Evolutionary conservation across 2,329 filamentous ascomycete genomes (phyloP), one percentile per base, ranked within the genome.

Genomic region (Paraconiothyrium brasiliense): DNA sequence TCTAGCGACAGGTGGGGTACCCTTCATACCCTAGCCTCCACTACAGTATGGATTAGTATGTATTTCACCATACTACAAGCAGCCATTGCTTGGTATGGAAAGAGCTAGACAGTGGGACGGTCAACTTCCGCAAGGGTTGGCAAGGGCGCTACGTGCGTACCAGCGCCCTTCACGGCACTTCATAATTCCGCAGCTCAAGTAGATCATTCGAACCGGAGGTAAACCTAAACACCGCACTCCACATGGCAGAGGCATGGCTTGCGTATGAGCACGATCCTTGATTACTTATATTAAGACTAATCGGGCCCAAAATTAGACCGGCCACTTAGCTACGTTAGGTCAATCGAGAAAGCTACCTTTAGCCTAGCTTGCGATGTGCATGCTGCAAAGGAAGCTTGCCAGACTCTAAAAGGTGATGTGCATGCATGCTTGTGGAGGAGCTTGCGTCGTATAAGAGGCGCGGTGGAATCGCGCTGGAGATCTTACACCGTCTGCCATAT

Each of bases 361-460:
- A 50, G 48, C 27, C 30, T 7, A 49, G 14, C 46, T 5, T 30
- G 37, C 14, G 37, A 22, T 50, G 30, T 35, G 30, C 30, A 16
- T 35, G 48, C 14, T 30, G 2, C 48, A 35, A 50, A 43, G 50
- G 22, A 43, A 43, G 50, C 50, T 32, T 14, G 37, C 14, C 24
- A 20, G 37, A 9, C 24, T 13, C 20, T 16, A 54, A 27, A 14
- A 27, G 27, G 4, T 34, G 8, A 2, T 5, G 16, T 35, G 47
- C 47, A 49, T 49, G n/a, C 16, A 47, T 9, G 44, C 27, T 30
- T 30, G 27, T 30, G 27, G 27, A 30, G 37, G 20, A 46, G 43
- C 43, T 46, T 46, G n/a, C n/a, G 43, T n/a, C 37, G 11, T 52
- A 52, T 52, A 54, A 54, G 37, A 54, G 20, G 22, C 22, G 20